A percentile compares a stretch with the other conserved stretches of the same genome.
phyloP scores from a whole-genome alignment of 148 eudicot species.

The Fallopia convolvulus region DNA sequence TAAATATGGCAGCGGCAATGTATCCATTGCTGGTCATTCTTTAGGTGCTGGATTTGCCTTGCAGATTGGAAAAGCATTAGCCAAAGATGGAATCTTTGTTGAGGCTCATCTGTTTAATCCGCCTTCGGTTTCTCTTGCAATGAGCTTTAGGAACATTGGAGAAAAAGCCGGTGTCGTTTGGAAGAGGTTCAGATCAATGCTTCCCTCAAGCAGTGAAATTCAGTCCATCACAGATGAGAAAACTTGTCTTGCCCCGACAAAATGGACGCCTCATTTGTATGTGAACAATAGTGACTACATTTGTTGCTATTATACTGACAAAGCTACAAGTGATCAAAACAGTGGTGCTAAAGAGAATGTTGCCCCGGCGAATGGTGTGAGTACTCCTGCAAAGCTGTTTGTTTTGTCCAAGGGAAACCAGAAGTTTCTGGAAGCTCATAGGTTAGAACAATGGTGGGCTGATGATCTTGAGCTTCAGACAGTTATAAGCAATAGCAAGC shows the following conservation, averaged over 20 bases:
- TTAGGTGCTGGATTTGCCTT: constrained; percentile 89
- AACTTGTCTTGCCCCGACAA: constrained; percentile 20
- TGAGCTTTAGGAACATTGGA: constrained; percentile 58
- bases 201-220: constrained; percentile 40
- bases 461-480: constrained; percentile 74
- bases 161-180: constrained; percentile 65
- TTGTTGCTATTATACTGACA: constrained; percentile 65
- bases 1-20: constrained; percentile 58
- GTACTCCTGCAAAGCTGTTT: constrained; percentile 55
- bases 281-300: constrained; percentile 83
- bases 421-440: constrained; percentile 82
- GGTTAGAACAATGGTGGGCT: constrained; percentile 94
- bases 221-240: constrained; percentile 17
- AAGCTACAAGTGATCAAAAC: constrained; percentile 13
- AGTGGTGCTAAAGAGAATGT: constrained; percentile 43
- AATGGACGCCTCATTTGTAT: constrained; percentile 79
- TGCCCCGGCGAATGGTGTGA: constrained; percentile 21
- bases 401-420: constrained; percentile 83
- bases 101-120: constrained; percentile 91
- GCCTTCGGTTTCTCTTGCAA: constrained; percentile 80
- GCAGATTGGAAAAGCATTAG: constrained; percentile 71
- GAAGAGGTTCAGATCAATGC: constrained; percentile 64
- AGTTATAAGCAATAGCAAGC: constrained; percentile 64
- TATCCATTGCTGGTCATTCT: constrained; percentile 74
- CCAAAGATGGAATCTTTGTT: constrained; percentile 65